A percentile compares a stretch with the other conserved stretches of the same genome.
phyloP scores from a whole-genome alignment of 2,329 filamentous ascomycete genomes.

The Trichoderma polysporum region DNA sequence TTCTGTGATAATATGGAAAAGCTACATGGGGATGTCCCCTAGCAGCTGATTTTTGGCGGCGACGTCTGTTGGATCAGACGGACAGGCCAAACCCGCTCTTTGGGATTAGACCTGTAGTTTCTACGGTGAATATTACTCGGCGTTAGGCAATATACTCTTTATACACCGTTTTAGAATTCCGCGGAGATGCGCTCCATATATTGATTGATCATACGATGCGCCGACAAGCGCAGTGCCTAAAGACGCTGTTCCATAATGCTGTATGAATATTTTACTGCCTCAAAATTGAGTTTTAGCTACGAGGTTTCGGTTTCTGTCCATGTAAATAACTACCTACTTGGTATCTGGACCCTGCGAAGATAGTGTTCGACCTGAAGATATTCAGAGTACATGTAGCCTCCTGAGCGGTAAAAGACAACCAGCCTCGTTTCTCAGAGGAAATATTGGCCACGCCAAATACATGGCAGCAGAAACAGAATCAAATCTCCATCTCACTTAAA shows the following conservation, averaged over 20 bases:
- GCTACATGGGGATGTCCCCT: not conserved
- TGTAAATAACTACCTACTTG: not conserved
- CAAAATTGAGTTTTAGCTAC: not conserved
- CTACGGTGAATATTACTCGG: not conserved
- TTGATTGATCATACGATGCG: too few species aligned
- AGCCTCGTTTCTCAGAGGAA: not conserved
- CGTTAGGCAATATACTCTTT: slow-evolving; percentile 3
- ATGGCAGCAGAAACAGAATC: too few species aligned
- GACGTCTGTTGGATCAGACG: not conserved
- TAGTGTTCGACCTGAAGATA: not conserved
- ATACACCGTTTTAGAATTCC: not conserved
- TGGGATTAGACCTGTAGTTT: not conserved
- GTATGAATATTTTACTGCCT: not conserved
- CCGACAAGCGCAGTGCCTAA: not conserved
- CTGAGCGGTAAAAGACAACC: too few species aligned
- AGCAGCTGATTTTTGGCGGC: not conserved
- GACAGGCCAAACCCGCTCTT: not conserved
- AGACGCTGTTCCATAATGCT: not conserved
- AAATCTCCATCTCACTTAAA: too few species aligned
- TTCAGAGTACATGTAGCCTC: not conserved
- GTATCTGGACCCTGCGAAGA: not conserved
- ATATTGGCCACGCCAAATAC: not conserved
- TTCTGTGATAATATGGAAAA: not conserved
- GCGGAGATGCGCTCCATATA: not conserved
- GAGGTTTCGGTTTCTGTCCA: not conserved